Evolutionary conservation across 148 eudicot genomes (phyloP).

Genomic region (Vaccinium vitisidaea): DNA sequence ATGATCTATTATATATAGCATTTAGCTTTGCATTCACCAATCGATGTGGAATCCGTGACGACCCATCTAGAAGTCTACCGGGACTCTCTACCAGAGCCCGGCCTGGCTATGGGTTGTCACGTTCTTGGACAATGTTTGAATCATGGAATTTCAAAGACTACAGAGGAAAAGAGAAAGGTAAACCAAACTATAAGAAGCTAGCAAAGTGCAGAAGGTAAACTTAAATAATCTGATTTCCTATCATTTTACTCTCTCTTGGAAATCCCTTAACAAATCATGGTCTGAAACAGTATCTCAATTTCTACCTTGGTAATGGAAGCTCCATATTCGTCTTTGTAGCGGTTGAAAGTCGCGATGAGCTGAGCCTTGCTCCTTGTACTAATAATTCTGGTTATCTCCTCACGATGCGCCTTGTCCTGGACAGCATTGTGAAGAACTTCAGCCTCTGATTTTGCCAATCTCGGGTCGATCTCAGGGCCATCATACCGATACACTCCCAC

Average conservation of each 20-base stretch:
- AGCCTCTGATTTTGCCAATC: slow-evolving; percentile 64
- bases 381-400: slow-evolving; percentile 66
- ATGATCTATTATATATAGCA: too few relatives aligned
- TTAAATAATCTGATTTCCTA: neutral
- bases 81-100: too few relatives aligned
- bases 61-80: too few relatives aligned
- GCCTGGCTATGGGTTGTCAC: too few relatives aligned
- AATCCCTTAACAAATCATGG: neutral
- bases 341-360: slow-evolving; percentile 69
- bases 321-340: slow-evolving; percentile 64
- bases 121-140: neutral
- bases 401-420: slow-evolving; percentile 50
- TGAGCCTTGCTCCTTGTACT: slow-evolving; percentile 86
- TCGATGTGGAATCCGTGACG: too few relatives aligned
- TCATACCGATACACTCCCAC: slow-evolving; percentile 68
- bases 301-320: slow-evolving; percentile 72
- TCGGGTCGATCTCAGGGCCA: slow-evolving; percentile 48
- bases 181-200: neutral
- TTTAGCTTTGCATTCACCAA: too few relatives aligned
- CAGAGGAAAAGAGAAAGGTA: neutral
- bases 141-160: neutral
- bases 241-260: neutral
- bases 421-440: slow-evolving; percentile 50
- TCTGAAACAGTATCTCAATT: neutral
- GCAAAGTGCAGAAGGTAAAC: neutral